These are phyloP conservation scores for Syzygium jambos DNA, from an alignment of 345 rosid genomes.

Conservation along the genomic window DNA sequence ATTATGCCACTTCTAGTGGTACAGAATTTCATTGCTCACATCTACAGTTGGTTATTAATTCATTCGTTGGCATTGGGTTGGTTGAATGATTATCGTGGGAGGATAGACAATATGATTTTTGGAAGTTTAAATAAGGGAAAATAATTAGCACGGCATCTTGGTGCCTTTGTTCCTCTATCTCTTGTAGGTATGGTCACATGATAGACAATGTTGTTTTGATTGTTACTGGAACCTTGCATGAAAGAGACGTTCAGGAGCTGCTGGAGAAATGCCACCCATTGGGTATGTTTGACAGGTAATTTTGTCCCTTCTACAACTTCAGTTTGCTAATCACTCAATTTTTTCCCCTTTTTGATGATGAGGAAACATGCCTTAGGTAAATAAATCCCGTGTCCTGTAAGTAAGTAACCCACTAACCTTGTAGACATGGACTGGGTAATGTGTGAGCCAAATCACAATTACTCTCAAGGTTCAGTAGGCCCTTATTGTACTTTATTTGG, in stretches of 20 bases:
- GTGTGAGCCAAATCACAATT: background rate
- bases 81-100: background rate
- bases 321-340: background rate
- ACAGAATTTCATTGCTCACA: background rate
- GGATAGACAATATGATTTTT: background rate
- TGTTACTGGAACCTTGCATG: constrained; percentile 97
- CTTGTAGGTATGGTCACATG: constrained; percentile 92
- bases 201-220: constrained; percentile 98
- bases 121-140: background rate
- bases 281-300: constrained; percentile 99
- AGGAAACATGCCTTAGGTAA: background rate
- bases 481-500: background rate
- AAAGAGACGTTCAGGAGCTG: constrained; percentile 97
- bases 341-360: background rate
- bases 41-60: background rate
- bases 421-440: background rate
- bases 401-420: background rate
- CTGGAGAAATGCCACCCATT: constrained; percentile 97
- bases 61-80: background rate
- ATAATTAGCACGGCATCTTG: background rate
- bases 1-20: background rate
- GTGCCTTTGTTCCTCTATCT: background rate
- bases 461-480: background rate
- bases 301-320: background rate
- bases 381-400: background rate